A percentile compares a stretch with the other conserved stretches of the same genome.
Conservation (phyloP, 2,329 filamentous ascomycete species). For the Paecilomyces formosus region DNA sequence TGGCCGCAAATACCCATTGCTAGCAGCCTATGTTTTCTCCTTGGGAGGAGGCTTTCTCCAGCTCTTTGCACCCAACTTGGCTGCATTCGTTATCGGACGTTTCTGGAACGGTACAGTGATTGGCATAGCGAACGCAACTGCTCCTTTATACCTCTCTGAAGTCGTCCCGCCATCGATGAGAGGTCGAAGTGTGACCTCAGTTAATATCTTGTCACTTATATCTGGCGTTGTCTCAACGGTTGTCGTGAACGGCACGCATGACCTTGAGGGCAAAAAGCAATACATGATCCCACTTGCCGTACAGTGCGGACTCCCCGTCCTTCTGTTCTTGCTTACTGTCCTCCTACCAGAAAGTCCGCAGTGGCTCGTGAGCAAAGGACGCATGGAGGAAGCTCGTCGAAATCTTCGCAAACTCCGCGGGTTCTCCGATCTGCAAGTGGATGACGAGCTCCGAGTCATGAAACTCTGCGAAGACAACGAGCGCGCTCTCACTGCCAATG, state of each 20-base stretch:
- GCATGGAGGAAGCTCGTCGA: conserved; percentile 18
- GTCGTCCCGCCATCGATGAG: conserved; percentile 26
- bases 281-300: conserved; percentile 31
- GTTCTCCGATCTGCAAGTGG: conserved; percentile 20
- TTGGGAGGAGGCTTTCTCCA: conserved; percentile 27
- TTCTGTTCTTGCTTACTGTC: conserved; percentile 22
- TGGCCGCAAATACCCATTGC: conserved; percentile 28
- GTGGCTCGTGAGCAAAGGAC: conserved; percentile 24
- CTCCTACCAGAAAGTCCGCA: conserved; percentile 26
- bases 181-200: conserved; percentile 22
- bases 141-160: conserved; percentile 30
- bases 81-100: conserved; percentile 25
- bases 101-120: conserved; percentile 24
- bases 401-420: conserved; percentile 26
- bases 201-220: conserved; percentile 23
- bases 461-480: conserved; percentile 18
- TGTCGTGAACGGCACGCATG: conserved; percentile 25
- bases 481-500: conserved; percentile 14
- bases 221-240: conserved; percentile 25
- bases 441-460: conserved; percentile 25
- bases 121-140: conserved; percentile 25
- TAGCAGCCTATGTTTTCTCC: conserved; percentile 24
- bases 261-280: conserved; percentile 14
- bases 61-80: conserved; percentile 28
- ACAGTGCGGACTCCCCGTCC: conserved; percentile 24